Base-by-base conservation (phyloP, 106 monocot genomes). In the Chionographis japonica region DNA sequence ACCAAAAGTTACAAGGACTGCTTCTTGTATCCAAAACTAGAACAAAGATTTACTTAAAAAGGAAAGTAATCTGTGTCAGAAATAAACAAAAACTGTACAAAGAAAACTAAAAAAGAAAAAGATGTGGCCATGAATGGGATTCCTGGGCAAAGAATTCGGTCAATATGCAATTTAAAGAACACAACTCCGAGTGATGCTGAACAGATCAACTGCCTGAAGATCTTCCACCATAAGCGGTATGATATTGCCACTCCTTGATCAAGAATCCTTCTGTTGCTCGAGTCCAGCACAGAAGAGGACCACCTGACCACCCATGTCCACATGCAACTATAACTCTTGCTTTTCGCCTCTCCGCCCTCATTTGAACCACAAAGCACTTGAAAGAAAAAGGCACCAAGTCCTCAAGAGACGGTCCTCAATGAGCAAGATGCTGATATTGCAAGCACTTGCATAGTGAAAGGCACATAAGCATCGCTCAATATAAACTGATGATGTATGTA, bases 91-190 rank as follows among this genome's bases (percentile, higher is more conserved):
- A 53, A 63, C 79, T 79, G 69, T 79, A 79, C 74, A 79, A 57
- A 61, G 17, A 68, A 56, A 46, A 46, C 46, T 46, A 55, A 68
- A 4, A n/a, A 62, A 73, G 56, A 65, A 13, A 17, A 54, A 62
- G 41, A 11, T 61, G 56, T 46, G 20, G 53, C 60, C 58, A 79
- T 69, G 63, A 69, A 68, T 60, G 50, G 56, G 50, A 40, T 70
- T 61, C 71, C 70, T 67, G 51, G 60, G 37, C 40, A 66, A 80
- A 75, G 27, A 71, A 71, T 61, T 71, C 65, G 75, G 75, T 75
- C 37, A 75, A 80, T 38, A 52, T 80, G 57, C 52, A 54, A 71
- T 53, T 66, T 67, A 71, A 71, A 56, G 18, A 66, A 61, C 63
- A 71, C 75, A 65, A 41, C 68, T 52, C 20, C 55, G 11, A 6